These are phyloP conservation scores for Lactarius evosmus DNA, from an alignment of 768 basidiomycete species.

Conservation along the genomic window DNA sequence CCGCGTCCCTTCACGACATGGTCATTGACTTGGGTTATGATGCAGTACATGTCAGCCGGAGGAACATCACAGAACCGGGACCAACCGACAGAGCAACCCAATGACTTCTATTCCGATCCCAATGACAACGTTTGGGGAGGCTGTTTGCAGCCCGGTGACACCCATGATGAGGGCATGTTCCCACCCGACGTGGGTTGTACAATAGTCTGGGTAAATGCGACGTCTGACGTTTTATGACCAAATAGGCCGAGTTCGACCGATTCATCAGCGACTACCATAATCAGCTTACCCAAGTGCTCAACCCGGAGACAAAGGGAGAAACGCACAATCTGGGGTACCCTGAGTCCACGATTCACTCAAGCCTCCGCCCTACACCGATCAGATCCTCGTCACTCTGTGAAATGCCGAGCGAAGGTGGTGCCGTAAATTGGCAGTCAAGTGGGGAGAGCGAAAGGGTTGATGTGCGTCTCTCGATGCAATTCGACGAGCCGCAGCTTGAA, in stretches of 20 bases:
- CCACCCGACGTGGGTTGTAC: constrained; percentile 1
- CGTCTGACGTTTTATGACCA: neutral
- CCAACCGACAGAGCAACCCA: neutral
- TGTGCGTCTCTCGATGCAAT: neutral
- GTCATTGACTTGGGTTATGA: constrained; percentile 6
- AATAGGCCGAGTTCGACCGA: neutral
- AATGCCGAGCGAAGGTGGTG: neutral
- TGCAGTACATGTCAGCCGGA: constrained; percentile 5
- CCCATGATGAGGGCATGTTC: neutral
- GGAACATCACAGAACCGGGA: neutral
- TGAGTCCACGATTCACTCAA: neutral
- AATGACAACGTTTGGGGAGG: neutral
- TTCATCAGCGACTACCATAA: neutral
- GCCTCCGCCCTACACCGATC: neutral
- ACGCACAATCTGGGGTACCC: too few species aligned
- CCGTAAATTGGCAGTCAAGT: neutral
- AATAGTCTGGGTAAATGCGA: neutral
- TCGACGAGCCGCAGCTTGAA: neutral
- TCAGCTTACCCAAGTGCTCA: neutral
- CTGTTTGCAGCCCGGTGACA: neutral
- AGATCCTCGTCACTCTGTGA: neutral
- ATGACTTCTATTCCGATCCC: neutral
- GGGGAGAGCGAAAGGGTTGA: neutral
- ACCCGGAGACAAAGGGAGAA: neutral
- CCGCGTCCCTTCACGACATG: neutral